phyloP scores from a whole-genome alignment of 225 moss, liverwort and hornwort genomes.

The Pseudisothecium myosuroides region DNA sequence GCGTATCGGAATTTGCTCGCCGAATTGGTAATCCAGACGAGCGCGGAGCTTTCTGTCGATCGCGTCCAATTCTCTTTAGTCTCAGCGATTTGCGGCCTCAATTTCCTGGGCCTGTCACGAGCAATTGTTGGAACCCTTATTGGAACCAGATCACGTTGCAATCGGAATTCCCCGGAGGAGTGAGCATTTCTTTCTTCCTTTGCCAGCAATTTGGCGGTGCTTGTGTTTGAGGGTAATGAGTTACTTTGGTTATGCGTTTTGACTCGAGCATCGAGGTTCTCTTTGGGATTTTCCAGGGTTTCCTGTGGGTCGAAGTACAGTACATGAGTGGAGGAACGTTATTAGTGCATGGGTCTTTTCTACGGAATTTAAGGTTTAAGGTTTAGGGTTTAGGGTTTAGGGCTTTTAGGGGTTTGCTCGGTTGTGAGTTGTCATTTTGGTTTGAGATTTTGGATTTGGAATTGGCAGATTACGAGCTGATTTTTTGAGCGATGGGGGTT shows the following conservation, averaged over 20 bases:
- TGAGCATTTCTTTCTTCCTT: not conserved
- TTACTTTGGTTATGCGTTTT: not conserved
- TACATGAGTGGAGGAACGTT: not conserved
- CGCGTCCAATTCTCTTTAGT: not conserved
- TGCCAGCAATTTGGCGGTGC: not conserved
- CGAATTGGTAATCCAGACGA: not conserved
- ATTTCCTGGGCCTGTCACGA: not conserved
- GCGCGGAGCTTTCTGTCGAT: not conserved
- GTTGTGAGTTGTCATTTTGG: not conserved
- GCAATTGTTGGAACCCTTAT: not conserved
- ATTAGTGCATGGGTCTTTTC: not conserved
- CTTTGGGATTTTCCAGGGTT: not conserved
- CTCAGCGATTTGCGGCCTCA: not conserved
- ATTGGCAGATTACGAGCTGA: not conserved
- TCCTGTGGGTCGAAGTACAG: not conserved
- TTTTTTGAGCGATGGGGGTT: constrained; percentile 1
- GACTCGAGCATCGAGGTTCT: too few species aligned
- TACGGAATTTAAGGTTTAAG: not conserved
- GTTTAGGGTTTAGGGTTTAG: not conserved
- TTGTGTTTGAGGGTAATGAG: not conserved
- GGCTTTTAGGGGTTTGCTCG: not conserved
- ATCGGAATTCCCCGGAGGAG: too few species aligned
- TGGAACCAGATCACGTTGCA: not conserved
- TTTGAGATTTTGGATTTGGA: not conserved
- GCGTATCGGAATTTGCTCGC: not conserved